phyloP scores from a whole-genome alignment of 306 rosid species.

The Cucurbita moschata region DNA sequence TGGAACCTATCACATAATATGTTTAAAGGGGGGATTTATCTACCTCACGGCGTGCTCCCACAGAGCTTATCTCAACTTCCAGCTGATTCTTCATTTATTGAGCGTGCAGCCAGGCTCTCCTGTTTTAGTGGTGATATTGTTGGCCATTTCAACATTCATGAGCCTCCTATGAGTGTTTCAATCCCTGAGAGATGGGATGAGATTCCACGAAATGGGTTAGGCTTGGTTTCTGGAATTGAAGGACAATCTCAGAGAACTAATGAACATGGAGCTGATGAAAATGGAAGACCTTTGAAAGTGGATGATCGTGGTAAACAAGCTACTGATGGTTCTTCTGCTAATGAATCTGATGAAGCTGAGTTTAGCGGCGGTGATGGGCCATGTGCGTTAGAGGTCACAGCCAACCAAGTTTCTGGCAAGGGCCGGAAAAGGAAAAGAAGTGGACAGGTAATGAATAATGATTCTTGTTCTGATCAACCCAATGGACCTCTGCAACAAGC shows the following conservation, averaged over 20 bases:
- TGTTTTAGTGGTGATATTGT: constrained; percentile 53
- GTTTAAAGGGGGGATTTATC: constrained; percentile 34
- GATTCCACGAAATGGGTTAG: constrained; percentile 29
- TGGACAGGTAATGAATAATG: constrained; percentile 36
- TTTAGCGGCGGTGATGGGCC: constrained; percentile 35
- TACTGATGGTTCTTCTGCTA: constrained; percentile 27
- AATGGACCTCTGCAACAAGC: constrained; percentile 31
- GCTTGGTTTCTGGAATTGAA: constrained; percentile 13
- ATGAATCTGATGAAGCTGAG: constrained; percentile 68
- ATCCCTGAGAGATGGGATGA: constrained; percentile 29
- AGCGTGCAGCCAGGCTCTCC: constrained; percentile 78
- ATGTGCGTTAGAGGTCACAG: constrained; percentile 39
- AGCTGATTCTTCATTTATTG: constrained; percentile 72
- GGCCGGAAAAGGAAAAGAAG: constrained; percentile 71
- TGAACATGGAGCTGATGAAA: constrained; percentile 31
- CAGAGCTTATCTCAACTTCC: constrained; percentile 75
- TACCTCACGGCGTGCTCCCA: constrained; percentile 39
- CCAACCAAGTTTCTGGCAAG: constrained; percentile 37
- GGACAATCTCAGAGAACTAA: constrained; percentile 31
- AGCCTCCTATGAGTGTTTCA: constrained; percentile 32
- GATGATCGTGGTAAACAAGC: constrained; percentile 50
- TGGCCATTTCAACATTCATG: constrained; percentile 47
- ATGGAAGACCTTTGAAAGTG: constrained; percentile 30
- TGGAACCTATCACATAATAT: constrained; percentile 38
- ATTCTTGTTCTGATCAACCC: constrained; percentile 21